Percentiles rank a stretch among this genome's conserved stretches.
Evolutionary conservation across 139 green algal genomes (phyloP).

Genomic region (Chlorella sp.): DNA sequence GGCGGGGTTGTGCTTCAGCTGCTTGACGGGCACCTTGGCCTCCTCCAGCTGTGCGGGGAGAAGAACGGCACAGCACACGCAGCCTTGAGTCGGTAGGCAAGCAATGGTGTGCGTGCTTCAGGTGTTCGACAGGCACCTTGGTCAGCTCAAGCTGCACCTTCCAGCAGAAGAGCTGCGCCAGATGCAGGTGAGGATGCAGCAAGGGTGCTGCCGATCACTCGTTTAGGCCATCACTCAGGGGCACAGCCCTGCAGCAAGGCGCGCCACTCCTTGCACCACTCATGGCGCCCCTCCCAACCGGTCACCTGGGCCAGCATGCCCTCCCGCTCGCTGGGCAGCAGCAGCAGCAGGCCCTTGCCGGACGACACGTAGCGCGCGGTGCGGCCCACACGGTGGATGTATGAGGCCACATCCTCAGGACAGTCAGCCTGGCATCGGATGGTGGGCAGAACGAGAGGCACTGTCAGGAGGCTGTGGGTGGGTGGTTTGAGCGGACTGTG

Average conservation of each 20-base stretch:
- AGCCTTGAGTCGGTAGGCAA: too few species aligned
- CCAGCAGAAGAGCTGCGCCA: too few species aligned
- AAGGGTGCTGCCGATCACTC: too few species aligned
- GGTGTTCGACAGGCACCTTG: too few species aligned
- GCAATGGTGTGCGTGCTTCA: too few species aligned
- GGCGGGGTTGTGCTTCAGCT: constrained; percentile 82
- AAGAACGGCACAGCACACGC: neutral
- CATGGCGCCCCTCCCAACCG: too few species aligned
- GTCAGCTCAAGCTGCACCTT: too few species aligned
- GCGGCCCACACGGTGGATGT: constrained; percentile 95
- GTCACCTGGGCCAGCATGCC: constrained; percentile 61
- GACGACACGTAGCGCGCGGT: constrained; percentile 78
- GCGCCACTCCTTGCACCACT: too few species aligned
- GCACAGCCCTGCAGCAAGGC: too few species aligned
- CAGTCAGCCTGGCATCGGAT: constrained; percentile 96
- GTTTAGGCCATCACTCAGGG: too few species aligned
- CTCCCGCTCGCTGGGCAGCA: constrained; percentile 76
- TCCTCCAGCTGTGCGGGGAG: constrained; percentile 60
- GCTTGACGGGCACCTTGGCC: constrained; percentile 86
- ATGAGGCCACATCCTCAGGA: constrained; percentile 91
- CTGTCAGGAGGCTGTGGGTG: neutral
- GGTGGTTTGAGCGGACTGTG: neutral
- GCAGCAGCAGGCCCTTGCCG: constrained; percentile 83
- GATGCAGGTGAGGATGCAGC: too few species aligned
- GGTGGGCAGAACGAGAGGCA: neutral